Evolutionary conservation across 768 basidiomycete genomes (phyloP), one percentile per base, ranked within the genome.

Genomic region (Symmetrospora coprosmae): DNA sequence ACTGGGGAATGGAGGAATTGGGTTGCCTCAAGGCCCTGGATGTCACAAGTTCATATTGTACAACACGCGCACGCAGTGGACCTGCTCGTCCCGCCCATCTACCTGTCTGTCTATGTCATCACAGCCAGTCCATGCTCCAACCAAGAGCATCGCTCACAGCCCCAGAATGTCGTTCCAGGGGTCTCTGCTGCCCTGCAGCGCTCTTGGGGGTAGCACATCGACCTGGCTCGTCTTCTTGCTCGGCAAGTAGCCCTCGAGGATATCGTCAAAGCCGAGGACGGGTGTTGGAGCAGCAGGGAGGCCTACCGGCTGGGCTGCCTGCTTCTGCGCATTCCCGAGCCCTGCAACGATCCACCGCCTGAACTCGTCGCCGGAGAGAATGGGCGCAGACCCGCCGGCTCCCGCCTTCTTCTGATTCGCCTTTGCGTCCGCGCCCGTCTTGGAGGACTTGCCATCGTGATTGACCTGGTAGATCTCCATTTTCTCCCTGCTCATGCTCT

Each of bases 341-440:
- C 55, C 55, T 28, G 55, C 19, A 31, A 43, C 3, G 13, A 58
- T 58, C 55, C 55, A 58, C 25, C 55, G 43, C 37, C 55, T 43
- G 16, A 58, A 43, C 43, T 58, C 55, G 17, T 25, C 27, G 5
- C 55, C 55, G 8, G 41, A 46, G 14, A 58, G 16, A 31, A 34
- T 23, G 28, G 43, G 28, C 19, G 25, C 41, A 3, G 39, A 33
- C 25, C 30, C 31, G 11, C 7, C 7, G 7, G 39, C 17, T 19
- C 31, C 55, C n/a, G 55, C 43, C 43, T 58, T 45, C n/a, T 55
- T 30, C 35, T 55, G 50, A 14, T 33, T 51, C 35, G 34, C 51
- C n/a, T n/a, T n/a, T n/a, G n/a, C n/a, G n/a, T n/a, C n/a, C n/a
- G n/a, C n/a, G n/a, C n/a, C 35, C 25, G 35, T 41, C 35, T 39